A percentile compares a stretch with the other conserved stretches of the same genome.
phyloP scores from a whole-genome alignment of 331 rosid species.

The Acacia concinna region DNA sequence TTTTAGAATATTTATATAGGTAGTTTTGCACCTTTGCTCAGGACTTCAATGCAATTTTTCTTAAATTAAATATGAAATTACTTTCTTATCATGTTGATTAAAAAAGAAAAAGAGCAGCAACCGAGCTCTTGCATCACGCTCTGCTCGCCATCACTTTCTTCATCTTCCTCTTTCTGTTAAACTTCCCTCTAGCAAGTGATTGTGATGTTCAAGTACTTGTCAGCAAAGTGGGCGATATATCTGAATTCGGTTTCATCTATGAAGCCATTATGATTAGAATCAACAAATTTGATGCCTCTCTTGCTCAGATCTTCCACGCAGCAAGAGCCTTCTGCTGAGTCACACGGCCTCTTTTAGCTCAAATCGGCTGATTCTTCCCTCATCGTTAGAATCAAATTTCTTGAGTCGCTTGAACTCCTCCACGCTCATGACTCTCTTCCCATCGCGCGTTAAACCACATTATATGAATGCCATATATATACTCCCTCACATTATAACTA shows the following conservation, averaged over 20 bases:
- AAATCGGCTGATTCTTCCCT: slow-evolving; percentile 33
- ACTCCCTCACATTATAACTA: too few relatives aligned
- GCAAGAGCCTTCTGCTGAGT: slow-evolving; percentile 24
- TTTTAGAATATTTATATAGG: too few relatives aligned
- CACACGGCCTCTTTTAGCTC: slow-evolving; percentile 36
- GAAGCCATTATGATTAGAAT: slow-evolving; percentile 31
- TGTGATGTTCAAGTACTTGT: slow-evolving; percentile 33
- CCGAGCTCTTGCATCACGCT: too few relatives aligned
- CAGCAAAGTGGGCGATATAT: slow-evolving; percentile 34
- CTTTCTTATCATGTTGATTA: too few relatives aligned
- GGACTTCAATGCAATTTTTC: too few relatives aligned
- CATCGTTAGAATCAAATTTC: slow-evolving; percentile 29
- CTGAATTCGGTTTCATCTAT: slow-evolving; percentile 40
- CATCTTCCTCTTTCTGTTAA: too few relatives aligned
- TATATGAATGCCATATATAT: slow-evolving; percentile 30
- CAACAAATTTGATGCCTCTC: slow-evolving; percentile 15
- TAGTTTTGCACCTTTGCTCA: too few relatives aligned
- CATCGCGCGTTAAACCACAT: slow-evolving; percentile 22
- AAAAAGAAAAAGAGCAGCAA: too few relatives aligned
- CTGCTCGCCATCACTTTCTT: too few relatives aligned
- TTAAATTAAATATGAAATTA: too few relatives aligned
- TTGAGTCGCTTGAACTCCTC: slow-evolving; percentile 37
- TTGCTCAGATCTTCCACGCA: slow-evolving; percentile 27
- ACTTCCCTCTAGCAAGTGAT: slow-evolving; percentile 20
- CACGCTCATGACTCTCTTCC: slow-evolving; percentile 43